Percentiles rank a stretch among this genome's conserved stretches.
These are phyloP conservation scores for Bruguiera hainesii DNA, from an alignment of 441 rosid species.

Conservation along the genomic window DNA sequence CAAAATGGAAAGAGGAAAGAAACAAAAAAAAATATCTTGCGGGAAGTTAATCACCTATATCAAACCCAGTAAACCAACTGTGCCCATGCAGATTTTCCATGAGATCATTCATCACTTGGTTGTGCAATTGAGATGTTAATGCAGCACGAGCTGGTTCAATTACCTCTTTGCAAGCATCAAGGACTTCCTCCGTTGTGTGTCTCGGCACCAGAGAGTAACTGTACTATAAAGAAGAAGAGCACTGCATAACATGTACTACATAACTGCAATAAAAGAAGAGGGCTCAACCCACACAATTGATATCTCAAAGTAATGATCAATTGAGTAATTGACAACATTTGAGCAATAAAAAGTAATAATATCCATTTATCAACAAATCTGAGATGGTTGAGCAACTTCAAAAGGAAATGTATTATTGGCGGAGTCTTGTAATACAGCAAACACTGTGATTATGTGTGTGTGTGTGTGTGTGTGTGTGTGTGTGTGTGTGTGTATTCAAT, in stretches of 20 bases:
- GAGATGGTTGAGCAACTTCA: background rate
- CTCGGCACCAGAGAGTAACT: slow-evolving; percentile 91
- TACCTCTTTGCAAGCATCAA: slow-evolving; percentile 79
- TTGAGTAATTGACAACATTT: too few species aligned
- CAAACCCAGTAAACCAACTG: too few species aligned
- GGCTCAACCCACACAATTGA: too few species aligned
- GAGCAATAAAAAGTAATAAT: too few species aligned
- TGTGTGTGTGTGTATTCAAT: slow-evolving; percentile 9
- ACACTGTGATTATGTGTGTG: too few species aligned
- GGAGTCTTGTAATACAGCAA: background rate
- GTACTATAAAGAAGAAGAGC: slow-evolving; percentile 26
- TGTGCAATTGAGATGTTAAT: slow-evolving; percentile 70
- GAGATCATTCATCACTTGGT: slow-evolving; percentile 72
- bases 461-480: background rate
- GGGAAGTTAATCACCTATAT: too few species aligned
- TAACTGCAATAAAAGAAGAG: background rate
- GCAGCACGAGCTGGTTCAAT: slow-evolving; percentile 81
- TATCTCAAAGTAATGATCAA: too few species aligned
- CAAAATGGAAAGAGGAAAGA: background rate
- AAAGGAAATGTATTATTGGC: slow-evolving; percentile 10
- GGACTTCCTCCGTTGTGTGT: slow-evolving; percentile 97
- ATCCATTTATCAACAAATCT: too few species aligned
- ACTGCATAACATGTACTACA: background rate
- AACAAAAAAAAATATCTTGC: slow-evolving; percentile 25
- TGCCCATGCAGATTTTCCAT: slow-evolving; percentile 25